A percentile compares a stretch with the other conserved stretches of the same genome.
These are phyloP conservation scores for Apophysomyces elegans DNA, from an alignment of 371 early-diverging fungal species.

Conservation along the genomic window DNA sequence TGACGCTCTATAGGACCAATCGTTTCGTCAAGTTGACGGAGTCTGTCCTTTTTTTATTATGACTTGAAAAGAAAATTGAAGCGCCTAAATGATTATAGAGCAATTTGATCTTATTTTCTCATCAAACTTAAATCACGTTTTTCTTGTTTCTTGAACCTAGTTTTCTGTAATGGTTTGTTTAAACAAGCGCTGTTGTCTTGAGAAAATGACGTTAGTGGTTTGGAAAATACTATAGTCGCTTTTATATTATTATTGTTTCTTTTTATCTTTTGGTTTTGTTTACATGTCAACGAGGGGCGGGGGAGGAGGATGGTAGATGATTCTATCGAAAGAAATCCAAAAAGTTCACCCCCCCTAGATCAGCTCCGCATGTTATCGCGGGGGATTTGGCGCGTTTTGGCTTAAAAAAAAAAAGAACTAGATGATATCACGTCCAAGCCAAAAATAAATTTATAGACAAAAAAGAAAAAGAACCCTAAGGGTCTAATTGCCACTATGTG, in stretches of 20 bases:
- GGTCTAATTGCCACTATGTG: slow-evolving; percentile 2
- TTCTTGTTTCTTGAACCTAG: too few species aligned
- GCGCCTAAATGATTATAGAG: too few species aligned
- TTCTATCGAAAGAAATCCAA: neutral
- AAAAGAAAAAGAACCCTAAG: slow-evolving; percentile 4
- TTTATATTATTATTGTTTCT: neutral
- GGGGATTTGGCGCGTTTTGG: neutral
- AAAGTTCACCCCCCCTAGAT: neutral
- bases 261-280: neutral
- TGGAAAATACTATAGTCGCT: neutral
- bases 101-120: too few species aligned
- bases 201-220: neutral
- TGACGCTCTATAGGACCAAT: too few species aligned
- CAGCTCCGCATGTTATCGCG: neutral
- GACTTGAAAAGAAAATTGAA: too few species aligned
- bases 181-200: too few species aligned
- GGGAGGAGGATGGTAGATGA: neutral
- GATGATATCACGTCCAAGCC: neutral
- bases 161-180: too few species aligned
- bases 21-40: too few species aligned
- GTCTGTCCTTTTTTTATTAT: too few species aligned
- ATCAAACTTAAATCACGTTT: too few species aligned
- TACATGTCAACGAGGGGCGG: slow-evolving; percentile 3
- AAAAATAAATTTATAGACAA: neutral
- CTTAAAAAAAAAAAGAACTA: neutral